A percentile compares a stretch with the other conserved stretches of the same genome.
phyloP scores from a whole-genome alignment of 2,329 filamentous ascomycete species.

The Drechslerella dactyloides region DNA sequence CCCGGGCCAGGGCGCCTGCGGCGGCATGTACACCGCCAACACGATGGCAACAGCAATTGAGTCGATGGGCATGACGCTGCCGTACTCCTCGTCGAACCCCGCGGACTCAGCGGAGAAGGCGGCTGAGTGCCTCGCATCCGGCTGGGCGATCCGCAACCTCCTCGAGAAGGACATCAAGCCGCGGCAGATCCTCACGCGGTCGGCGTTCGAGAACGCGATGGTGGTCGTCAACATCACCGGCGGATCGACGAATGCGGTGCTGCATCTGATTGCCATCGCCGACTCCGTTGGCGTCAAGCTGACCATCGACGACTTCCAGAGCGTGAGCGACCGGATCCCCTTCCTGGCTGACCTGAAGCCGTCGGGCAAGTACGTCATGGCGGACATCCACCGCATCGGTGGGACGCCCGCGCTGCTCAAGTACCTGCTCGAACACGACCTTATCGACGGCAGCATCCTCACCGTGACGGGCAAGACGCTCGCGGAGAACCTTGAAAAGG shows the following conservation, averaged over 20 bases:
- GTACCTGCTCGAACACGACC: conserved; percentile 65
- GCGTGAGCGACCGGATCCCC: conserved; percentile 77
- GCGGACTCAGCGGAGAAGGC: conserved; percentile 75
- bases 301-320: conserved; percentile 85
- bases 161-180: conserved; percentile 79
- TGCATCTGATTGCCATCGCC: conserved; percentile 83
- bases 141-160: conserved; percentile 75
- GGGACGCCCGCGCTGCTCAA: conserved; percentile 67
- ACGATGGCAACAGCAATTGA: conserved; percentile 78
- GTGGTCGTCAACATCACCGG: conserved; percentile 80
- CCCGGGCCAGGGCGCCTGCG: conserved; percentile 80
- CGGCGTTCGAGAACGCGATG: conserved; percentile 87
- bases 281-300: conserved; percentile 81
- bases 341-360: conserved; percentile 84
- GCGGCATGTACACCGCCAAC: conserved; percentile 83
- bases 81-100: conserved; percentile 79
- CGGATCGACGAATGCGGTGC: conserved; percentile 83
- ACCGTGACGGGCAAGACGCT: conserved; percentile 68
- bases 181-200: conserved; percentile 76
- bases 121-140: conserved; percentile 74
- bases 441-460: conserved; percentile 67
- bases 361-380: conserved; percentile 70
- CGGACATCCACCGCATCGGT: conserved; percentile 65
- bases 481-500: conserved; percentile 66
- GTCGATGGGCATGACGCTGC: conserved; percentile 77